These are phyloP conservation scores for Margaritispora aquatica DNA, from an alignment of 495 filamentous ascomycete species.

Conservation along the genomic window DNA sequence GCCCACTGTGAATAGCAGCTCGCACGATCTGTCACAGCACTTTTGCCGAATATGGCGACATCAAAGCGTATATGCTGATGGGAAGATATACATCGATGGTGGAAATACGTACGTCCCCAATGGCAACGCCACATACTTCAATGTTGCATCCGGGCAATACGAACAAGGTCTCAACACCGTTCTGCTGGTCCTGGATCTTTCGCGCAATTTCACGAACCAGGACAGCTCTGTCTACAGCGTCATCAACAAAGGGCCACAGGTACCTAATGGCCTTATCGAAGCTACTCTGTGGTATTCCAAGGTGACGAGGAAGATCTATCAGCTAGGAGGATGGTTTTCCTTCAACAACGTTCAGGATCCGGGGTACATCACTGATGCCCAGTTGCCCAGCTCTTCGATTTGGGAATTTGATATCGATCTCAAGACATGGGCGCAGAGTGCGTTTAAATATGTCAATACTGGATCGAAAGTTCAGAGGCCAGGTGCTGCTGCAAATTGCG, in stretches of 20 bases:
- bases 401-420: slow-evolving; percentile 9
- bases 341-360: slow-evolving; percentile 4
- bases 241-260: slow-evolving; percentile 4
- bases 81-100: slow-evolving; percentile 11
- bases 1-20: neutral
- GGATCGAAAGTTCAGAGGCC: neutral
- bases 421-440: slow-evolving; percentile 1
- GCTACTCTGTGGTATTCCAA: slow-evolving; percentile 4
- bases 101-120: slow-evolving; percentile 5
- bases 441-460: neutral
- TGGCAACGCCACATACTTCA: neutral
- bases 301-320: slow-evolving; percentile 10
- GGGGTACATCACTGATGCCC: neutral
- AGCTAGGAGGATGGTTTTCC: slow-evolving; percentile 10
- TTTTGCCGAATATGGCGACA: slow-evolving; percentile 6
- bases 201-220: slow-evolving; percentile 13
- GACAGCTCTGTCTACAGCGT: slow-evolving; percentile 1
- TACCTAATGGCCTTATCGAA: slow-evolving; percentile 9
- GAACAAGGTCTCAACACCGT: slow-evolving; percentile 9
- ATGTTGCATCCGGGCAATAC: neutral
- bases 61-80: slow-evolving; percentile 12
- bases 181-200: slow-evolving; percentile 7
- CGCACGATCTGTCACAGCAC: slow-evolving; percentile 1
- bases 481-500: slow-evolving; percentile 7
- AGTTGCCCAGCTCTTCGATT: slow-evolving; percentile 3